Percentiles rank a stretch among this genome's conserved stretches.
These are phyloP conservation scores for Neurospora sp. DNA, from an alignment of 495 filamentous ascomycete genomes.

Conservation along the genomic window DNA sequence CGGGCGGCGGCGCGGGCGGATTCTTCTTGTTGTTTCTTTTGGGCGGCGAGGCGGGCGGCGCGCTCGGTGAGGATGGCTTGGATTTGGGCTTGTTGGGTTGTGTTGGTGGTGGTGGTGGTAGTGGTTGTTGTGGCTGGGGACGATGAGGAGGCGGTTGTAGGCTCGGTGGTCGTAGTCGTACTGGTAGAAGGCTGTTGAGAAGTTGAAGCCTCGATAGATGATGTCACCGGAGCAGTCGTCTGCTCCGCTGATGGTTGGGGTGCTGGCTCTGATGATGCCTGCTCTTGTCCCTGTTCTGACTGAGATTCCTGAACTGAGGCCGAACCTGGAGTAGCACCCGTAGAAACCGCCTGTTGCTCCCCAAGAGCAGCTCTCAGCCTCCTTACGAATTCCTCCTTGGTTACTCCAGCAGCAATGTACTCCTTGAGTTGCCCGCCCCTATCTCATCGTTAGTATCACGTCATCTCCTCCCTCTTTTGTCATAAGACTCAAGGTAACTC, in stretches of 20 bases:
- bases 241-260: not conserved
- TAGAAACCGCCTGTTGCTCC: not conserved
- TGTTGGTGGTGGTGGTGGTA: not conserved
- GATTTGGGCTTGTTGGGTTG: slow-evolving; percentile 8
- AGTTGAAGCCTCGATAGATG: not conserved
- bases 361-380: slow-evolving; percentile 35
- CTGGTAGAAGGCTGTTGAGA: not conserved
- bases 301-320: not conserved
- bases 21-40: slow-evolving; percentile 22
- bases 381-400: slow-evolving; percentile 46
- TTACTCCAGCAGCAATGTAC: slow-evolving; percentile 49
- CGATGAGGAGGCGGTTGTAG: not conserved
- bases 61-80: slow-evolving; percentile 18
- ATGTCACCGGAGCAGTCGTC: not conserved
- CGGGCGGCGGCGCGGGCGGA: slow-evolving; percentile 17
- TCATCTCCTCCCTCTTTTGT: not conserved
- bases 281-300: not conserved
- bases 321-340: not conserved
- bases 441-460: not conserved
- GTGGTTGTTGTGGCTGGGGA: not conserved
- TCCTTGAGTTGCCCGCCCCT: slow-evolving; percentile 54
- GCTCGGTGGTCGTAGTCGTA: not conserved
- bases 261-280: not conserved
- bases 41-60: slow-evolving; percentile 15
- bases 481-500: slow-evolving; percentile 11